Conservation (phyloP, 148 eudicot species). For the Salicornia ramosissima region DNA sequence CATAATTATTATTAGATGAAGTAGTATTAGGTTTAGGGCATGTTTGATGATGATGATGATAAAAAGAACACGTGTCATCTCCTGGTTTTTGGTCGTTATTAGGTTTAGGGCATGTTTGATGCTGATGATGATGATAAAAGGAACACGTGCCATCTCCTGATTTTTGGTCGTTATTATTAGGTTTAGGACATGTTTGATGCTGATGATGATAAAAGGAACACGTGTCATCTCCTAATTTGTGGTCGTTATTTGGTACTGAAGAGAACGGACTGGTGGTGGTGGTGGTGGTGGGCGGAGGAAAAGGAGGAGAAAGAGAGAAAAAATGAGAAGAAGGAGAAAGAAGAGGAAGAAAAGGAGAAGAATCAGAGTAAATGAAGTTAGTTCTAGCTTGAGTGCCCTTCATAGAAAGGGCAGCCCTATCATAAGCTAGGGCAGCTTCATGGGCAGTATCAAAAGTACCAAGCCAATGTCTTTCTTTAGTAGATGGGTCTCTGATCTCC, state of each 20-base stretch:
- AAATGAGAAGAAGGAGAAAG: constrained; percentile 27
- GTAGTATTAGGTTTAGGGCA: constrained; percentile 9
- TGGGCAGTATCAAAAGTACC: constrained; percentile 98
- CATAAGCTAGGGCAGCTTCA: constrained; percentile 97
- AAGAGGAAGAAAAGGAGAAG: constrained; percentile 38
- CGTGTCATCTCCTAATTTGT: too few relatives aligned
- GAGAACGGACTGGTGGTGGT: background rate
- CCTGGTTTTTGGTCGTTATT: too few relatives aligned
- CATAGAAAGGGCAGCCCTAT: constrained; percentile 90
- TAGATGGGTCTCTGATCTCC: constrained; percentile 89
- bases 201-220: too few relatives aligned
- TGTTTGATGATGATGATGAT: constrained; percentile 2
- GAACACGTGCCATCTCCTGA: too few relatives aligned
- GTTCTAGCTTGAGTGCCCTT: constrained; percentile 93
- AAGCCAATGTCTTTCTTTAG: constrained; percentile 92
- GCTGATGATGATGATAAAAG: too few relatives aligned
- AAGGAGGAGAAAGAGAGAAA: constrained; percentile 22
- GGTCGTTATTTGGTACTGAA: too few relatives aligned
- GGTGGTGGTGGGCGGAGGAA: background rate
- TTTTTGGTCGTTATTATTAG: too few relatives aligned
- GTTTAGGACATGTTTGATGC: too few relatives aligned
- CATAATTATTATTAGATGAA: too few relatives aligned
- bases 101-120: too few relatives aligned
- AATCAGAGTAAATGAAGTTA: constrained; percentile 74
- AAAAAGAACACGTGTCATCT: constrained; percentile 25